These are phyloP conservation scores for Hibiscus mutabilis DNA, from an alignment of 345 rosid genomes.

Conservation along the genomic window DNA sequence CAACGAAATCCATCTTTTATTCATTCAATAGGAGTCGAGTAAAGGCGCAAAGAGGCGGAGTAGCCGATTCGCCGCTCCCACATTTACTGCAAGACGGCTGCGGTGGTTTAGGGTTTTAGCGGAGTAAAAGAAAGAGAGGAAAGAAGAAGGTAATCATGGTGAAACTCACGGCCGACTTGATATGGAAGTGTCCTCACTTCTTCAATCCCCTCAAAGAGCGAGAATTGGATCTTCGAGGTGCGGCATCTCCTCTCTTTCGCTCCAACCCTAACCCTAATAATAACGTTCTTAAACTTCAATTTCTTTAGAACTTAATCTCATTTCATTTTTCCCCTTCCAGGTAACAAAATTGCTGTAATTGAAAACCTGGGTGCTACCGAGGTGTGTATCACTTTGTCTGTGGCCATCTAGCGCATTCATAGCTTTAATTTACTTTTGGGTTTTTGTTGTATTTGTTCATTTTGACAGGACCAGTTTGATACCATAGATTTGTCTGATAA, in stretches of 20 bases:
- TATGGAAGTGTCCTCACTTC: slow-evolving; percentile 98
- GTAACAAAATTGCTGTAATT: slow-evolving; percentile 92
- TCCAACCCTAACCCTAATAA: slow-evolving; percentile 16
- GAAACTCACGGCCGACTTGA: slow-evolving; percentile 95
- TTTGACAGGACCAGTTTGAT: slow-evolving; percentile 93
- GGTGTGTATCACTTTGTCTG: slow-evolving; percentile 31
- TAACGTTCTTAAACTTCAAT: background rate
- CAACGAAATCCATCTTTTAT: background rate
- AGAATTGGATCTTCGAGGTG: slow-evolving; percentile 95
- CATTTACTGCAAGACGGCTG: background rate
- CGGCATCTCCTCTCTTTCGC: slow-evolving; percentile 1
- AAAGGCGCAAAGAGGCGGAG: background rate
- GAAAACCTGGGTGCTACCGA: slow-evolving; percentile 99
- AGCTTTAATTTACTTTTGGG: slow-evolving; percentile 1
- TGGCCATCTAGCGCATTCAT: background rate
- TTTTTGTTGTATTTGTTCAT: slow-evolving; percentile 10
- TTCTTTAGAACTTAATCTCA: background rate
- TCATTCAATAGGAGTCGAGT: background rate
- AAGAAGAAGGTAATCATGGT: slow-evolving; percentile 44
- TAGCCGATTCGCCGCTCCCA: background rate
- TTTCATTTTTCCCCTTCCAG: slow-evolving; percentile 24
- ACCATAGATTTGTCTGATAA: slow-evolving; percentile 94
- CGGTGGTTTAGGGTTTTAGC: background rate
- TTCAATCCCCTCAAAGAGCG: slow-evolving; percentile 97
- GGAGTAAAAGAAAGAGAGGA: background rate